Base-by-base conservation (phyloP, 177 flowering plant genomes). In the Vitis hybrid region DNA sequence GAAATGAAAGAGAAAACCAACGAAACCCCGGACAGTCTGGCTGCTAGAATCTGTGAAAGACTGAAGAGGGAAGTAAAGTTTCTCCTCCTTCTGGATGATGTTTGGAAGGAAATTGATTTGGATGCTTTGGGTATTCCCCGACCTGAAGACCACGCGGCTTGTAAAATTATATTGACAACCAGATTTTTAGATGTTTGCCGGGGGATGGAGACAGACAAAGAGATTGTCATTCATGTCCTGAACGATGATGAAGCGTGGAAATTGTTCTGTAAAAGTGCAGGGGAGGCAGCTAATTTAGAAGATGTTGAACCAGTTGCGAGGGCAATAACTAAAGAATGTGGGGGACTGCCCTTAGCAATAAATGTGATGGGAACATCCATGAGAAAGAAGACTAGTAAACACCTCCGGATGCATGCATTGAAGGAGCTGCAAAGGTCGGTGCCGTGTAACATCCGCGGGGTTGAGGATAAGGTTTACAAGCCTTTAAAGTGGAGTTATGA, bases 51-150 rank as follows among this genome's bases (percentile, higher is more conserved):
- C 40, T 3, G 3, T 19, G 30, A 62, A 9, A 45, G 60, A 40
- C 26, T 56, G 2, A 67, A 8, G 30, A 62, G n/a, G 57, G 23
- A 23, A 23, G 62, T 56, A 23, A 70, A 48, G 18, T 63, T 63
- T 18, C 67, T 77, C 5, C 32, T 77, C 23, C 65, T 81, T 45
- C 32, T 81, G 8, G 83, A 81, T 73, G 81, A 78, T 75, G 61
- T 81, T 17, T 81, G 81, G 79, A 62, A 64, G 49, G 19, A n/a
- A 11, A 30, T 70, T 14, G 68, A 70, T 56, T 54, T 71, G 64
- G 74, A 71, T 21, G 14, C 3, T 23, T 14, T 75, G n/a, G 78
- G 74, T 6, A 18, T 75, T 10, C 78, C 74, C 17, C 65, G n/a
- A 17, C 52, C 52, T 19, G 62, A 65, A n/a, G 55, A 4, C 2